These are phyloP conservation scores for Candida anglica DNA, from an alignment of 805 yeast species.

Conservation along the genomic window DNA sequence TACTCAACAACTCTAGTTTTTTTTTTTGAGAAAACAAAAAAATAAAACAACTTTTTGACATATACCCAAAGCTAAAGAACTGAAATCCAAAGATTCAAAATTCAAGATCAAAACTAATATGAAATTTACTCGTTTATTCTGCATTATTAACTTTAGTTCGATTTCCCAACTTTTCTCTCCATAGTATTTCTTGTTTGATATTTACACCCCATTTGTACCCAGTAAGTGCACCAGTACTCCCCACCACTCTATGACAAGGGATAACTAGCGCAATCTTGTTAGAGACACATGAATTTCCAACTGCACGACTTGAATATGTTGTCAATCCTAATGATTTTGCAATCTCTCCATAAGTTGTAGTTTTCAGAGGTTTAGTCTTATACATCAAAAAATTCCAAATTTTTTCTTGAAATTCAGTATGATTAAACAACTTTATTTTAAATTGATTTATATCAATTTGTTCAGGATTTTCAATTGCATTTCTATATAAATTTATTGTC, in stretches of 20 bases:
- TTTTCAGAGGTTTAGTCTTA: conserved; percentile 22
- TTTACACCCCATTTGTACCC: conserved; percentile 38
- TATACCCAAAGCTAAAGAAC: no score
- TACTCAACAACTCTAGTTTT: not conserved
- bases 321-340: conserved; percentile 23
- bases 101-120: no score
- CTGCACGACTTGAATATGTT: conserved; percentile 29
- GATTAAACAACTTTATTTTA: conserved; percentile 24
- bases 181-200: conserved; percentile 23
- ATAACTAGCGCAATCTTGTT: conserved; percentile 36
- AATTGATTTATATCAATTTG: conserved; percentile 2
- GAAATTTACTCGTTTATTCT: no score
- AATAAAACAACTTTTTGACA: not conserved
- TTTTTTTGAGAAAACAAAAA: not conserved
- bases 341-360: conserved; percentile 26
- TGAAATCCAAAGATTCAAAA: no score
- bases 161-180: no score
- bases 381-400: conserved; percentile 32
- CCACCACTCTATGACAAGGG: conserved; percentile 42
- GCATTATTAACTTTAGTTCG: no score
- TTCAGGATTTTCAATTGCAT: conserved; percentile 9
- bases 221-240: conserved; percentile 23
- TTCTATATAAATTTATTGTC: conserved; percentile 8
- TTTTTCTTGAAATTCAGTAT: conserved; percentile 33
- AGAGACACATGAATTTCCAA: conserved; percentile 38